These are phyloP conservation scores for Magnusiomyces sp. DNA, from an alignment of 1,139 yeast species.

Conservation along the genomic window DNA sequence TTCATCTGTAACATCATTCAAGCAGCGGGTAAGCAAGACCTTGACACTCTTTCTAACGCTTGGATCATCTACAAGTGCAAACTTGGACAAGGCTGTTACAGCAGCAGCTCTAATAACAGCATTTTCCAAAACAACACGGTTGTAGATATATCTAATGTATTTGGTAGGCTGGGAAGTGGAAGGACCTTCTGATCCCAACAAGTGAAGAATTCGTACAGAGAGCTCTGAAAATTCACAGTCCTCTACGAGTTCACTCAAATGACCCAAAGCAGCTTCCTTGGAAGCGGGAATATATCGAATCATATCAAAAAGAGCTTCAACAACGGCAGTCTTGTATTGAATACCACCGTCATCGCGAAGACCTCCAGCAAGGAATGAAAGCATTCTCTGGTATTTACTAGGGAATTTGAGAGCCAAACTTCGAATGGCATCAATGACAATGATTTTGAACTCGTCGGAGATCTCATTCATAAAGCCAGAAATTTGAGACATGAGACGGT, in stretches of 20 bases:
- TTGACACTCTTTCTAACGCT: conserved; percentile 60
- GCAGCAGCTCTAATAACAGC: conserved; percentile 95
- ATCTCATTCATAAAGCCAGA: conserved; percentile 88
- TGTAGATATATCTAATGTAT: conserved; percentile 92
- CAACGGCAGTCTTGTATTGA: conserved; percentile 70
- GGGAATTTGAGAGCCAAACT: conserved; percentile 91
- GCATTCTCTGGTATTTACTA: conserved; percentile 73
- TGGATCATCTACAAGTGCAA: conserved; percentile 72
- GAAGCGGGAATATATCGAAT: conserved; percentile 81
- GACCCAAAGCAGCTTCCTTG: conserved; percentile 77
- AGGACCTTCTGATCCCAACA: conserved; percentile 94
- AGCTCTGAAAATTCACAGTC: conserved; percentile 96
- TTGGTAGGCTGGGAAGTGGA: conserved; percentile 75
- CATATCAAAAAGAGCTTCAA: conserved; percentile 87
- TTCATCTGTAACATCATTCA: conserved; percentile 88
- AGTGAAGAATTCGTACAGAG: conserved; percentile 80
- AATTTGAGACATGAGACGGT: conserved; percentile 79
- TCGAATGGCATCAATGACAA: conserved; percentile 90
- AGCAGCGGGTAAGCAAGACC: conserved; percentile 71
- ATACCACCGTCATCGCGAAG: conserved; percentile 89
- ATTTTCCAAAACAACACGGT: conserved; percentile 91
- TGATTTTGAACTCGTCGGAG: conserved; percentile 90
- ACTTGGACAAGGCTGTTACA: conserved; percentile 83
- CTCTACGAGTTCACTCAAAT: conserved; percentile 92
- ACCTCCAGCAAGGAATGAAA: conserved; percentile 72